Percentiles rank a stretch among this genome's conserved stretches.
phyloP scores from a whole-genome alignment of 257 asterid species.

The Solanum acaule region DNA sequence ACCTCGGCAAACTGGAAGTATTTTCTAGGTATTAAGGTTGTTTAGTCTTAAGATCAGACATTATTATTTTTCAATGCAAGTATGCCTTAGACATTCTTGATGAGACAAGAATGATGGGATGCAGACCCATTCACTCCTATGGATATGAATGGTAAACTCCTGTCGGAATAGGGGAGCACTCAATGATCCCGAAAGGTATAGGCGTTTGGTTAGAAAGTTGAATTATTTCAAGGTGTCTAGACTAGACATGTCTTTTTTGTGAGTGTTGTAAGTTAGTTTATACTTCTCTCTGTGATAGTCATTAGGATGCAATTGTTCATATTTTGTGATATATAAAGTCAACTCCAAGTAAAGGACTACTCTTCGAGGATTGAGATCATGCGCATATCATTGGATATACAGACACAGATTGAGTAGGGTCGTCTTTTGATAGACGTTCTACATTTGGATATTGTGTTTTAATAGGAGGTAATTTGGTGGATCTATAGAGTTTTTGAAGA shows the following conservation, averaged over 20 bases:
- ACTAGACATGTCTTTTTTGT: neutral
- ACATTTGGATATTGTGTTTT: neutral
- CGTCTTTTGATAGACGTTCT: neutral
- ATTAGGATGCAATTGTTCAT: neutral
- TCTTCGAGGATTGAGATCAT: neutral
- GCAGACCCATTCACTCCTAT: neutral
- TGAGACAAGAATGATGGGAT: neutral
- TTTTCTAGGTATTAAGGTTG: neutral
- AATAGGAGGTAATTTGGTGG: too few relatives aligned
- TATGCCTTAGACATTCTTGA: neutral
- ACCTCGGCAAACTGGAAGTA: neutral
- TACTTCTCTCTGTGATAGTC: neutral
- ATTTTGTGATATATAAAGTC: neutral
- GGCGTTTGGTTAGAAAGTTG: neutral
- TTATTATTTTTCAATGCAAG: neutral
- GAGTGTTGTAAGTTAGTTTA: neutral
- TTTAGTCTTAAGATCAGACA: neutral
- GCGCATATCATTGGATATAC: neutral
- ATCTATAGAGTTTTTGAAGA: too few relatives aligned
- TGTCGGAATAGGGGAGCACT: too few relatives aligned
- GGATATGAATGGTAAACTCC: neutral
- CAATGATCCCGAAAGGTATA: too few relatives aligned
- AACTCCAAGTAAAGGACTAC: neutral
- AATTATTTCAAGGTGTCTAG: neutral
- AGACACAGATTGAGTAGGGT: neutral